Conservation (phyloP, 176 grass and related monocot genomes). For the Phyllostachys edulis region DNA sequence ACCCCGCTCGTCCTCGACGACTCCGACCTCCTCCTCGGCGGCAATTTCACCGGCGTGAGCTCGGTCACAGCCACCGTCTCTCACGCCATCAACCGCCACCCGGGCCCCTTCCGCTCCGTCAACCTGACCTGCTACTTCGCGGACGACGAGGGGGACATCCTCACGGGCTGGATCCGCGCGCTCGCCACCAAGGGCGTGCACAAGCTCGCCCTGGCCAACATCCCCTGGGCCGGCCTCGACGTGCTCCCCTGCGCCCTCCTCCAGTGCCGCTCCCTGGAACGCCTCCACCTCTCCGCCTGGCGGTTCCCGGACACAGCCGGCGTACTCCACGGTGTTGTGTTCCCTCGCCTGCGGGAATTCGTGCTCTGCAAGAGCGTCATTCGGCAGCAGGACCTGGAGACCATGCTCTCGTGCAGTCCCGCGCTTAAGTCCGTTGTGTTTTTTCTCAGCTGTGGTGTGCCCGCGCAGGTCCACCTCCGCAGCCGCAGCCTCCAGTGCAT, state of each 20-base stretch:
- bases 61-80: slow-evolving; percentile 4
- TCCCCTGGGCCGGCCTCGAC: not conserved
- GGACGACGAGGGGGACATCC: not conserved
- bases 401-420: slow-evolving; percentile 12
- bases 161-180: not conserved
- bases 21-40: not conserved
- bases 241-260: not conserved
- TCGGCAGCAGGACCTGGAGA: not conserved
- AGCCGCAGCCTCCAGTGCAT: not conserved
- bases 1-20: slow-evolving; percentile 28
- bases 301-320: not conserved
- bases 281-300: not conserved
- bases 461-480: not conserved
- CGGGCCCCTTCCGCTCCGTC: slow-evolving; percentile 25
- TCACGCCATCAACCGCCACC: slow-evolving; percentile 5
- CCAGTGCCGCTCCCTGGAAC: not conserved
- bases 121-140: not conserved
- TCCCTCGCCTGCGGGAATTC: not conserved
- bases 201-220: slow-evolving; percentile 9
- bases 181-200: slow-evolving; percentile 3
- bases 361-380: not conserved
- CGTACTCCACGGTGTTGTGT: not conserved
- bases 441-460: not conserved
- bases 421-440: not conserved
- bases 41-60: not conserved